Evolutionary conservation across 1,284 basidiomycete genomes (phyloP), one percentile per base, ranked within the genome.

Genomic region (Xerocomus nothofagi): DNA sequence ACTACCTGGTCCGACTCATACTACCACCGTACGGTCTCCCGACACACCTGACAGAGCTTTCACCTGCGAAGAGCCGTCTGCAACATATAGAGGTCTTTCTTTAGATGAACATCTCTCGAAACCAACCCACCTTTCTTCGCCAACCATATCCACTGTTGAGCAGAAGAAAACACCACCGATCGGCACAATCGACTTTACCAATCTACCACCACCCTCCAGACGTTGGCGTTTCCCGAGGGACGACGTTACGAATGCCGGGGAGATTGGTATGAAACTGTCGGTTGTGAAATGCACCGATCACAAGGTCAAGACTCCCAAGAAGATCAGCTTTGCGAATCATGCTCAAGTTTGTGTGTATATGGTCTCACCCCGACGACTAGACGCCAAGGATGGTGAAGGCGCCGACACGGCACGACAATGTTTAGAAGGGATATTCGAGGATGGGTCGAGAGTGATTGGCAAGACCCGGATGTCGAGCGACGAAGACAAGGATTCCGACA

Each of bases 121-220:
- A 27, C 7, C 39, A 14, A 31, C 10, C 11, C 17, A 12, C 2
- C 6, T 15, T 4, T 29, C 49, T 44, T 51, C 37, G 10, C 29
- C 41, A 2, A n/a, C 24, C 47, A 15, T 12, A 30, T 23, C 36
- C 6, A 18, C 17, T 1, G 33, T 38, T 17, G 30, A 9, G 15
- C 40, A 26, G n/a, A 21, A 47, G 12, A 45, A 51, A 20, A 24
- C 18, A n/a, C 30, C 29, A 11, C 32, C 54, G 6, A 44, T 62
- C 15, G 57, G 54, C 24, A 50, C 53, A 23, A 66, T 69, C 48
- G 67, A 65, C 44, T 67, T 69, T 46, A 67, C 66, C 17, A 57
- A 57, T 27, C 30, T 54, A 10, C 54, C 61, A 12, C 44, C 53
- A 6, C 47, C 49, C 5, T 47, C 24, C 21, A 47, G 49, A 44